Evolutionary conservation across 2,329 filamentous ascomycete species (phyloP).

Genomic region (Trichoderma sp.): DNA sequence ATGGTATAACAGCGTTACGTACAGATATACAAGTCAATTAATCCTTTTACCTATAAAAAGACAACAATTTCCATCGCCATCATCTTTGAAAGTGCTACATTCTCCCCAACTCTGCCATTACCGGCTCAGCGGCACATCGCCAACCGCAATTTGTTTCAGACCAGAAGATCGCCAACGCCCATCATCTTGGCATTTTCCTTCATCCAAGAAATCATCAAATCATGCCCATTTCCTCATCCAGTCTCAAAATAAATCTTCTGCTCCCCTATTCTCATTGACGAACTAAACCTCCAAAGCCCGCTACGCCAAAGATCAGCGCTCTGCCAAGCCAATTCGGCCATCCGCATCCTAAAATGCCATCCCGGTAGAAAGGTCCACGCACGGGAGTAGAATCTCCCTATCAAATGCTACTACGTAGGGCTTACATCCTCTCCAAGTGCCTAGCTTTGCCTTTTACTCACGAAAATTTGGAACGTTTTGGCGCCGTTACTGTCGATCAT

Average conservation of each 20-base stretch:
- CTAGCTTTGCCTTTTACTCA: background rate
- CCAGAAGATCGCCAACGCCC: background rate
- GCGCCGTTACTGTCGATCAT: conserved; percentile 9
- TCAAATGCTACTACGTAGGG: background rate
- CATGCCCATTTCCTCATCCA: background rate
- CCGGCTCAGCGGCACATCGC: background rate
- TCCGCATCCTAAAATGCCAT: background rate
- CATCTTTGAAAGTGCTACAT: background rate
- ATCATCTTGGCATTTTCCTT: background rate
- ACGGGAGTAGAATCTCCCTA: background rate
- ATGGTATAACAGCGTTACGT: background rate
- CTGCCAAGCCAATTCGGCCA: background rate
- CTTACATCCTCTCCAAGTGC: background rate
- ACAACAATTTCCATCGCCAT: too few species aligned
- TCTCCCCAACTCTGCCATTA: background rate
- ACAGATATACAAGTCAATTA: background rate
- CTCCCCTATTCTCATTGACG: background rate
- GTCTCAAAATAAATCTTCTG: background rate
- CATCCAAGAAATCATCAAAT: background rate
- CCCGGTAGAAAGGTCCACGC: background rate
- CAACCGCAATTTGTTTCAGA: background rate
- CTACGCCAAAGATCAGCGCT: background rate
- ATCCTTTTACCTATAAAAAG: too few species aligned
- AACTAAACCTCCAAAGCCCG: background rate
- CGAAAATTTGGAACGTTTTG: background rate